Conservation (phyloP, 139 green algal species). For the Coelastrella sp. region DNA sequence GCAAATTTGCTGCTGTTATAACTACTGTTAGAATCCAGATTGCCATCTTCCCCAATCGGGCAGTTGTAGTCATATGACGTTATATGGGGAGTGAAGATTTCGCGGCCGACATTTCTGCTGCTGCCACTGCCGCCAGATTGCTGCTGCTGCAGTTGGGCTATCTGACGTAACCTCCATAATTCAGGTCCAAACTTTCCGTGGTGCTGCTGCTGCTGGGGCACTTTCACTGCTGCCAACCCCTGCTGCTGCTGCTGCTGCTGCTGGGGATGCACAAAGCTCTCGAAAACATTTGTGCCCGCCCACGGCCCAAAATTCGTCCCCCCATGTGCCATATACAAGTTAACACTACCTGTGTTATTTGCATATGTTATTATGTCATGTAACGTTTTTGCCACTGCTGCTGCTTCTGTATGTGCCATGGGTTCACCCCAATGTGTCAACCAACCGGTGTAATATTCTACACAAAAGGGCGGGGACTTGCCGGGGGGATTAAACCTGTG, state of each 20-base stretch:
- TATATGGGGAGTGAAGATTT: conserved; percentile 59
- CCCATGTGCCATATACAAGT: conserved; percentile 78
- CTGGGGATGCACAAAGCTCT: background rate
- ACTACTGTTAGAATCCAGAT: conserved; percentile 18
- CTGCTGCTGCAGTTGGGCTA: conserved; percentile 5
- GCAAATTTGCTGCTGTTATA: conserved; percentile 59
- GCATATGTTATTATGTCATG: conserved; percentile 59
- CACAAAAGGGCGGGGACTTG: conserved; percentile 62
- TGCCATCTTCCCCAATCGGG: conserved; percentile 68
- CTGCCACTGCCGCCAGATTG: conserved; percentile 9
- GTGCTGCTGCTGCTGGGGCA: no score
- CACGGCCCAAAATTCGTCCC: conserved; percentile 61
- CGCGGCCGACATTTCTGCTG: background rate
- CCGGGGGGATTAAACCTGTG: conserved; percentile 59
- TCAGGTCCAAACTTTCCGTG: conserved; percentile 15
- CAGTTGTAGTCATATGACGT: conserved; percentile 76
- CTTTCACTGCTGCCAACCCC: no score
- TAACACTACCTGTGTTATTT: conserved; percentile 62
- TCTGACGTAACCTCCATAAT: background rate
- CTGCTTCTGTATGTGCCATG: conserved; percentile 70
- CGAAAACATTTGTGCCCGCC: conserved; percentile 56
- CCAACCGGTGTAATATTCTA: conserved; percentile 82
- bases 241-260: conserved; percentile 35
- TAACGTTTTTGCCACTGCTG: conserved; percentile 30
- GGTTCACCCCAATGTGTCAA: conserved; percentile 75